Evolutionary conservation across 208 protist genomes (phyloP).

Genomic region (Leishmania braziliensis): DNA sequence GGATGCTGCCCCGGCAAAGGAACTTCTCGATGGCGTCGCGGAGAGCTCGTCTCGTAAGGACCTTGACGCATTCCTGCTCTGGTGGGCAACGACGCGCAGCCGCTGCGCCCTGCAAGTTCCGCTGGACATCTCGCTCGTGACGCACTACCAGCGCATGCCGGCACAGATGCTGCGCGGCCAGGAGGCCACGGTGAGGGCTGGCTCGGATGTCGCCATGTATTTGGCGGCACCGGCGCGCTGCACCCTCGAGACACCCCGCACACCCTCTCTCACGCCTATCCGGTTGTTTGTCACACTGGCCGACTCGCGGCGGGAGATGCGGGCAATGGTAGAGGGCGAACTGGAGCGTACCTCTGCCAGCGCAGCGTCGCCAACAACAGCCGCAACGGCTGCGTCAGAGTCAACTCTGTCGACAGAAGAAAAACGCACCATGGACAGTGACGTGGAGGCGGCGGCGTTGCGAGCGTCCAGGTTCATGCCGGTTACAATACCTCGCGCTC

Average conservation of each 20-base stretch:
- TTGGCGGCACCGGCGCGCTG: constrained; percentile 19
- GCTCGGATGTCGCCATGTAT: constrained; percentile 22
- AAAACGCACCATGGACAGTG: constrained; percentile 31
- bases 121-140: constrained; percentile 52
- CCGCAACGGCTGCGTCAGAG: not conserved
- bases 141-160: constrained; percentile 34
- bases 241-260: constrained; percentile 13
- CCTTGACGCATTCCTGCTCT: constrained; percentile 70
- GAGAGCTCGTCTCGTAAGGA: constrained; percentile 54
- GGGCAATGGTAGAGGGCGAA: constrained; percentile 34
- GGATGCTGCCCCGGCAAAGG: constrained; percentile 50
- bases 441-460: constrained; percentile 50
- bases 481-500: constrained; percentile 48
- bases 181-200: constrained; percentile 19
- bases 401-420: constrained; percentile 13
- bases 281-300: constrained; percentile 44
- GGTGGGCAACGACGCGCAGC: constrained; percentile 61
- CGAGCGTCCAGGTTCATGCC: constrained; percentile 57
- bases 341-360: not conserved
- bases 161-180: constrained; percentile 28
- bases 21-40: constrained; percentile 40
- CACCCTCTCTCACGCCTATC: constrained; percentile 35
- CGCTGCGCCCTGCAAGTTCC: constrained; percentile 46
- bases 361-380: not conserved
- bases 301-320: constrained; percentile 28